Evolutionary conservation across 2,329 filamentous ascomycete genomes (phyloP).

Genomic region (Rhexocercosporidium sp.): DNA sequence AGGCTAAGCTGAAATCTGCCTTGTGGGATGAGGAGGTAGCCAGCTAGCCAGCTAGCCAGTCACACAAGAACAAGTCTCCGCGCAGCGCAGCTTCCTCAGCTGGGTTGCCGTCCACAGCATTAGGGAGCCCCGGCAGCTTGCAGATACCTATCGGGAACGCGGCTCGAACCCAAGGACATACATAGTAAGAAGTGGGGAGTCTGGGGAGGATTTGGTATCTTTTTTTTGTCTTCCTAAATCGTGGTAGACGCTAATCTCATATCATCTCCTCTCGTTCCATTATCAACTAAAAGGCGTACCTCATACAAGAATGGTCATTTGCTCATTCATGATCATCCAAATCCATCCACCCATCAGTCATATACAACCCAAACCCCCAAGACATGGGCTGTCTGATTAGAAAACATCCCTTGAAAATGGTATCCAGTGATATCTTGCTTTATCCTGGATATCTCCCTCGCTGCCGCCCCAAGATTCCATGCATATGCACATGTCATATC

Average conservation of each 20-base stretch:
- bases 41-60: too few species aligned
- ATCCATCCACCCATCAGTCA: neutral
- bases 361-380: neutral
- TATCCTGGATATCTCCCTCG: slow-evolving; percentile 8
- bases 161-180: too few species aligned
- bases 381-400: neutral
- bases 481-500: neutral
- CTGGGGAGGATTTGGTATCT: neutral
- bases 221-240: neutral
- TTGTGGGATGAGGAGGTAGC: too few species aligned
- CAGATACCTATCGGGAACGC: too few species aligned
- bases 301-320: slow-evolving; percentile 14
- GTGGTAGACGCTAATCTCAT: slow-evolving; percentile 1
- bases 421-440: neutral
- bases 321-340: slow-evolving; percentile 12
- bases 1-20: too few species aligned
- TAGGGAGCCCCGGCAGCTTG: slow-evolving; percentile 1
- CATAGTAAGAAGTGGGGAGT: too few species aligned
- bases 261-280: slow-evolving; percentile 4
- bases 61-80: slow-evolving; percentile 5
- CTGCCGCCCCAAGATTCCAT: neutral
- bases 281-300: slow-evolving; percentile 5
- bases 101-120: neutral
- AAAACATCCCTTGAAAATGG: slow-evolving; percentile 2
- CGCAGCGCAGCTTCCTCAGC: neutral